These are phyloP conservation scores for Kwoniella pini DNA, from an alignment of 768 basidiomycete genomes.

Conservation along the genomic window DNA sequence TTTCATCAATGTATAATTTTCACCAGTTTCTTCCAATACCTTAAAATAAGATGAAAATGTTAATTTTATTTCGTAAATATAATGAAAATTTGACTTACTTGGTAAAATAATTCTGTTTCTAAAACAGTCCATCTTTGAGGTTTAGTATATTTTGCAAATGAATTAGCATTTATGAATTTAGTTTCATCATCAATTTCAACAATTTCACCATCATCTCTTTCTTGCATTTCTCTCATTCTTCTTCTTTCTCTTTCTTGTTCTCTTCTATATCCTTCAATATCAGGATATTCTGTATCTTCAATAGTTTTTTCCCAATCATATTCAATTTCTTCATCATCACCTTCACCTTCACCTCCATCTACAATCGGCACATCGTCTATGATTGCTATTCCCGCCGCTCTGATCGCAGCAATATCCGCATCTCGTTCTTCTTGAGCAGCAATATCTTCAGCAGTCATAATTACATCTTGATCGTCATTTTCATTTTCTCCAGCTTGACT, in stretches of 20 bases:
- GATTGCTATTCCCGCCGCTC: conserved; percentile 20
- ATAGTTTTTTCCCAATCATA: conserved; percentile 11
- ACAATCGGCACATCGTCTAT: conserved; percentile 8
- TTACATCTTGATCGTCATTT: background rate
- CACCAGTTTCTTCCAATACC: conserved; percentile 40
- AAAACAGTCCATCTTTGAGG: conserved; percentile 32
- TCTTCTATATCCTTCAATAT: conserved; percentile 24
- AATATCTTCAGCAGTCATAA: background rate
- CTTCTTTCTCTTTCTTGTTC: conserved; percentile 17
- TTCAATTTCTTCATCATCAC: conserved; percentile 25
- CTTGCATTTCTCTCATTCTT: conserved; percentile 17
- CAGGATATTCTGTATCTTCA: conserved; percentile 10
- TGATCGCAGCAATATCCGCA: conserved; percentile 17
- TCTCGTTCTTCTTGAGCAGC: conserved; percentile 19
- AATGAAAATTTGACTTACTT: conserved; percentile 25
- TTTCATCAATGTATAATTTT: conserved; percentile 39
- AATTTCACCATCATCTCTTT: conserved; percentile 24
- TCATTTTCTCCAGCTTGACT: conserved; percentile 6
- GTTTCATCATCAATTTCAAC: conserved; percentile 40
- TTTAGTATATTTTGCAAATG: conserved; percentile 16
- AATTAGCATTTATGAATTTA: conserved; percentile 34
- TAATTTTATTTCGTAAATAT: too few species aligned
- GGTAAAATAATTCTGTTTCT: conserved; percentile 47
- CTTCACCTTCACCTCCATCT: conserved; percentile 7
- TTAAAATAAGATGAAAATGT: conserved; percentile 7